Evolutionary conservation across 2,329 filamentous ascomycete genomes (phyloP).

Genomic region (Cucurbitaria berberidis): DNA sequence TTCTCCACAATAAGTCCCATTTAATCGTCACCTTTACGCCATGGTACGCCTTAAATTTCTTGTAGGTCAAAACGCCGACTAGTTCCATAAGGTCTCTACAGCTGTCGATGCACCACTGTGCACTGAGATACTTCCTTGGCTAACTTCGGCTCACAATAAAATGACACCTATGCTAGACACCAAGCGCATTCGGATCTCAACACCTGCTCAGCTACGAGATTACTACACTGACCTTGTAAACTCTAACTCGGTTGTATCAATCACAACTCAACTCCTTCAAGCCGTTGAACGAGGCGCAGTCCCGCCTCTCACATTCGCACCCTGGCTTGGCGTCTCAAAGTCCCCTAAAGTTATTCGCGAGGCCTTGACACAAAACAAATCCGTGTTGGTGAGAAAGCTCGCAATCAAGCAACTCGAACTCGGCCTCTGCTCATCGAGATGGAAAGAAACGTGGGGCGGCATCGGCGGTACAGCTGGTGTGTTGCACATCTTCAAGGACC

Average conservation of each 20-base stretch:
- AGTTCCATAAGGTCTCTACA: neutral
- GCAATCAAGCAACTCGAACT: slow-evolving; percentile 29
- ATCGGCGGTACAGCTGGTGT: slow-evolving; percentile 36
- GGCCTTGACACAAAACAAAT: slow-evolving; percentile 32
- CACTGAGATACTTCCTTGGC: neutral
- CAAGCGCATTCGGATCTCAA: slow-evolving; percentile 10
- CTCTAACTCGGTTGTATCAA: neutral
- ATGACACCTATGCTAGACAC: slow-evolving; percentile 3
- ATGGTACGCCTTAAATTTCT: neutral
- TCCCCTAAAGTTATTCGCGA: slow-evolving; percentile 20
- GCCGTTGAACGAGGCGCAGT: slow-evolving; percentile 25
- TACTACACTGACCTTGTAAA: slow-evolving; percentile 8
- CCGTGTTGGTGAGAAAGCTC: slow-evolving; percentile 24
- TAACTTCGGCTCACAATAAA: neutral
- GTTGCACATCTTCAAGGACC: slow-evolving; percentile 25
- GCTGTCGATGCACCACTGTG: neutral
- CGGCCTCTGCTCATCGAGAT: slow-evolving; percentile 20
- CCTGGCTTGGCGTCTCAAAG: slow-evolving; percentile 34
- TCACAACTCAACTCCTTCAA: slow-evolving; percentile 12
- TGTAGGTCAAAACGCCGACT: neutral
- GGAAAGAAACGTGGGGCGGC: slow-evolving; percentile 35
- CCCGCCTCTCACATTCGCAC: slow-evolving; percentile 20
- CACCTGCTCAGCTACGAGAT: slow-evolving; percentile 6
- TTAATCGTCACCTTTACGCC: neutral
- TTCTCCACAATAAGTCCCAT: neutral